Evolutionary conservation across 495 filamentous ascomycete species (phyloP).

Genomic region (Talaromyces wortmannii): DNA sequence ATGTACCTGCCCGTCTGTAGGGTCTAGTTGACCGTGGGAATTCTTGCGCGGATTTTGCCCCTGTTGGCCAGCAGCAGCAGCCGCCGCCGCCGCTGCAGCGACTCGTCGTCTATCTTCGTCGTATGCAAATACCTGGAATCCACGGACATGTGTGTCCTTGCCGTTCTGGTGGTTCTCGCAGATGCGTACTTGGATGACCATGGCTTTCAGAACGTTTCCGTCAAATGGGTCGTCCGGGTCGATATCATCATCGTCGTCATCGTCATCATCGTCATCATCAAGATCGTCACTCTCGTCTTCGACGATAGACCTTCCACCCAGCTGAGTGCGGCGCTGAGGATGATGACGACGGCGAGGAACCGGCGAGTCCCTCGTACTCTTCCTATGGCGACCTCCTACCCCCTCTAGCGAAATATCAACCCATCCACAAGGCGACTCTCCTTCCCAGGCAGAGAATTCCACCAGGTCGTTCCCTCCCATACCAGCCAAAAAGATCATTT

Average conservation of each 20-base stretch:
- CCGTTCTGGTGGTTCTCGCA: slow-evolving; percentile 98
- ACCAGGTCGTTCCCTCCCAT: slow-evolving; percentile 82
- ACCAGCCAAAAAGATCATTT: slow-evolving; percentile 78
- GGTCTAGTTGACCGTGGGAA: slow-evolving; percentile 14
- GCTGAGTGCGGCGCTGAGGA: neutral
- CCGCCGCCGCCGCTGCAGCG: slow-evolving; percentile 21
- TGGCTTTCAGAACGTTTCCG: slow-evolving; percentile 70
- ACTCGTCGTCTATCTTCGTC: slow-evolving; percentile 45
- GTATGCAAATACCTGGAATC: slow-evolving; percentile 80
- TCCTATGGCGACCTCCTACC: slow-evolving; percentile 34
- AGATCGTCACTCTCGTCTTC: slow-evolving; percentile 9
- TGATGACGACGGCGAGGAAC: too few species aligned
- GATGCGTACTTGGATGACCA: slow-evolving; percentile 79
- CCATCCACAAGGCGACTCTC: slow-evolving; percentile 80
- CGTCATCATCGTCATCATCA: slow-evolving; percentile 23
- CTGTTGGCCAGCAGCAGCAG: slow-evolving; percentile 25
- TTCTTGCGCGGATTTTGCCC: slow-evolving; percentile 22
- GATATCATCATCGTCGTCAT: slow-evolving; percentile 17
- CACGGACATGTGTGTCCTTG: slow-evolving; percentile 95
- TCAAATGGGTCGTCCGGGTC: slow-evolving; percentile 33
- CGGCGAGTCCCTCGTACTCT: slow-evolving; percentile 11
- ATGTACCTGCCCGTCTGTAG: slow-evolving; percentile 13
- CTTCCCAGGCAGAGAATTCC: slow-evolving; percentile 71
- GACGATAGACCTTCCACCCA: neutral
- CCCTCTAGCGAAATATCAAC: slow-evolving; percentile 72